Conservation (phyloP, 257 asterid species). For the Nemophila menziesii region DNA sequence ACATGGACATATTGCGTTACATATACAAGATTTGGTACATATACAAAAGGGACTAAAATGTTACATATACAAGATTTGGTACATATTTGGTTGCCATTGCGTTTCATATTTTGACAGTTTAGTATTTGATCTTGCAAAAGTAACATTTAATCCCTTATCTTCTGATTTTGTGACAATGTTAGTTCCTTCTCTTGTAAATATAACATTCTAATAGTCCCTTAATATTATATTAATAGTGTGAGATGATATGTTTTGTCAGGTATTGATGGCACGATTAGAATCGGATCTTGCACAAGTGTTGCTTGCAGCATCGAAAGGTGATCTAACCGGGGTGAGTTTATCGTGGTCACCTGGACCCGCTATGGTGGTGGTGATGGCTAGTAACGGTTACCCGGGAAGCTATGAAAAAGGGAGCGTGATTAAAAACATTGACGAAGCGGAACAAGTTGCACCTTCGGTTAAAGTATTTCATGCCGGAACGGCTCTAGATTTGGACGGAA, state of each 20-base stretch:
- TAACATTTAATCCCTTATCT: too few relatives aligned
- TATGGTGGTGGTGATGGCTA: slow-evolving; percentile 96
- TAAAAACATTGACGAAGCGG: slow-evolving; percentile 63
- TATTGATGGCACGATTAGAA: slow-evolving; percentile 77
- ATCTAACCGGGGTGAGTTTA: slow-evolving; percentile 42
- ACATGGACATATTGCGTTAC: too few relatives aligned
- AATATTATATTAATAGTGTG: not conserved
- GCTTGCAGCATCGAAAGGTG: slow-evolving; percentile 74
- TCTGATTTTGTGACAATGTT: too few relatives aligned
- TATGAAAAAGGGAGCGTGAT: slow-evolving; percentile 61
- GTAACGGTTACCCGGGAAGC: slow-evolving; percentile 81
- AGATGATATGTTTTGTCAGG: slow-evolving; percentile 30
- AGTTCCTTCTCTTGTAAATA: too few relatives aligned
- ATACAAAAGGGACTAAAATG: too few relatives aligned
- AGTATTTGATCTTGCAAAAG: too few relatives aligned
- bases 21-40: too few relatives aligned
- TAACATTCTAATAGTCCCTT: too few relatives aligned
- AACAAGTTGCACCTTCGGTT: slow-evolving; percentile 42
- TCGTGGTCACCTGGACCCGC: slow-evolving; percentile 83
- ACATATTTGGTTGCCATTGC: too few relatives aligned
- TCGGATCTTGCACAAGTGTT: slow-evolving; percentile 72
- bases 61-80: too few relatives aligned
- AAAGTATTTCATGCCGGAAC: slow-evolving; percentile 88
- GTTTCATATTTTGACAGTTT: too few relatives aligned
- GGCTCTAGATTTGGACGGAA: slow-evolving; percentile 44